Percentiles rank a stretch among this genome's conserved stretches.
Conservation (phyloP, 2,329 filamentous ascomycete genomes). For the Aspergillus ruber region DNA sequence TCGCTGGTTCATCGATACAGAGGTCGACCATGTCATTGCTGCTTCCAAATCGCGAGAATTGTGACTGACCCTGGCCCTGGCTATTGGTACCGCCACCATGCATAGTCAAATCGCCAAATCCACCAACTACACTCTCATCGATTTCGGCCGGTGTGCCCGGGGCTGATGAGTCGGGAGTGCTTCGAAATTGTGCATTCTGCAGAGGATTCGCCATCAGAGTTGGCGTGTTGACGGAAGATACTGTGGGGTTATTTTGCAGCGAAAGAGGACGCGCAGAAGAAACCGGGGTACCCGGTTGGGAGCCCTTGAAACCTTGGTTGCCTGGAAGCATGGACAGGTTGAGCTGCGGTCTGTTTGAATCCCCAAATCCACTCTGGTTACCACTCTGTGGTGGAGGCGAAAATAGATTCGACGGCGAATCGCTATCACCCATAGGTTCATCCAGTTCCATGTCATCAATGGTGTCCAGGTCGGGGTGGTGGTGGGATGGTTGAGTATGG, state of each 20-base stretch:
- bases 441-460: conserved; percentile 97
- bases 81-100: conserved; percentile 33
- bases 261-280: conserved; percentile 62
- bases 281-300: conserved; percentile 78
- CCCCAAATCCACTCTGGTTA: conserved; percentile 55
- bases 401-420: conserved; percentile 34
- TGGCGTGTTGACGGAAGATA: conserved; percentile 94
- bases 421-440: conserved; percentile 57
- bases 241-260: conserved; percentile 87
- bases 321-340: conserved; percentile 71
- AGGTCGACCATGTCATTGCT: conserved; percentile 52
- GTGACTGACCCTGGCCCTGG: conserved; percentile 37
- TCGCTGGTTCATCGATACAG: conserved; percentile 87
- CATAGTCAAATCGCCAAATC: conserved; percentile 56
- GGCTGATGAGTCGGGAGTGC: conserved; percentile 59
- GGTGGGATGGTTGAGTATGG: conserved; percentile 25
- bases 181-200: conserved; percentile 48
- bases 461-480: conserved; percentile 64
- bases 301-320: conserved; percentile 74
- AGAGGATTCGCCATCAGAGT: conserved; percentile 75
- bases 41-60: conserved; percentile 39
- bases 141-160: conserved; percentile 67
- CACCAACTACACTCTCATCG: conserved; percentile 64
- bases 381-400: conserved; percentile 63
- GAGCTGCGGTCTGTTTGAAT: conserved; percentile 60